phyloP scores from a whole-genome alignment of 139 green algal species.

The Micractinium sp. region DNA sequence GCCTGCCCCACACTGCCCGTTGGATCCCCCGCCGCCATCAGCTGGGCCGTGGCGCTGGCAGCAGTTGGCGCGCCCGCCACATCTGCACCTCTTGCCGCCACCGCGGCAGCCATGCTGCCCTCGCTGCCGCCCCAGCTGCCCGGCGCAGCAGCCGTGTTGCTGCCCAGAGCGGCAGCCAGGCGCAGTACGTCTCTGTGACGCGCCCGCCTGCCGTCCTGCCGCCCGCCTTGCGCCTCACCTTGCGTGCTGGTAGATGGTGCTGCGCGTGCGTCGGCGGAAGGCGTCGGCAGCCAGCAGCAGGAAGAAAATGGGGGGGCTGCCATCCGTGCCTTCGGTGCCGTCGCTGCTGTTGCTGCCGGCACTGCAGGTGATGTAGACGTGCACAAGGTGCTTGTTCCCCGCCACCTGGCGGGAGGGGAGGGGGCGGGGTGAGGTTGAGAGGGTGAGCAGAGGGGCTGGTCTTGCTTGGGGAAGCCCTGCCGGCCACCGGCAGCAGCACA shows the following conservation, averaged over 20 bases:
- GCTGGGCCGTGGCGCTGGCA: no score
- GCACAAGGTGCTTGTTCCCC: not conserved
- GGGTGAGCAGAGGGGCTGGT: not conserved
- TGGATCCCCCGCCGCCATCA: no score
- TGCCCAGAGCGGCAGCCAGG: no score
- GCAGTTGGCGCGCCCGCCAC: no score
- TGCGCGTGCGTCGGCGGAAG: slow-evolving; percentile 26
- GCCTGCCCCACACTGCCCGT: no score
- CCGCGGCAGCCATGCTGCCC: no score
- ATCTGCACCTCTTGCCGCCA: no score
- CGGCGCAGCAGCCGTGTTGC: no score
- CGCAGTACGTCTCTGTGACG: no score
- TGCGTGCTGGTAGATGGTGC: slow-evolving; percentile 43
- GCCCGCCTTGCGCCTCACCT: not conserved
- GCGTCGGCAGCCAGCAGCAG: slow-evolving; percentile 26
- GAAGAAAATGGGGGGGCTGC: slow-evolving; percentile 20
- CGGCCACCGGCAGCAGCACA: no score
- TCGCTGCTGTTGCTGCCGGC: not conserved
- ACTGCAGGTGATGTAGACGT: not conserved
- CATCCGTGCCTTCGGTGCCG: not conserved
- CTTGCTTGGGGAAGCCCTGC: no score
- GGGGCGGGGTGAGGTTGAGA: not conserved
- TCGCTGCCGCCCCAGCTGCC: no score
- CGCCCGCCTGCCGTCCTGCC: not conserved
- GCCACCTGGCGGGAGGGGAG: not conserved